Percentiles rank a stretch among this genome's conserved stretches.
Conservation (phyloP, 2,329 filamentous ascomycete species). For the Phyllachora maydis region DNA sequence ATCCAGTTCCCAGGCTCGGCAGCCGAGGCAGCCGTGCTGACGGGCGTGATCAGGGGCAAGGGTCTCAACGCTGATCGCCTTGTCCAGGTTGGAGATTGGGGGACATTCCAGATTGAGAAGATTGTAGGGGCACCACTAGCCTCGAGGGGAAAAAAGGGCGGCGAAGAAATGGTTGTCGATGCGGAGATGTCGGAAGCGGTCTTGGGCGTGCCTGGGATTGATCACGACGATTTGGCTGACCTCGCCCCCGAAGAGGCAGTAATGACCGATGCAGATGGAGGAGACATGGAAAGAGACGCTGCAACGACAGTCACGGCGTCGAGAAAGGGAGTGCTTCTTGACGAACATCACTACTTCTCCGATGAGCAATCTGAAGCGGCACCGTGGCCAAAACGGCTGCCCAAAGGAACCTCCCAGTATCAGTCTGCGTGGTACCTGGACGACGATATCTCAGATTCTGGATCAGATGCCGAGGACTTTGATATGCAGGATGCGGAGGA, state of each 20-base stretch:
- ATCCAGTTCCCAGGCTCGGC: slow-evolving; percentile 46
- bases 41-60: slow-evolving; percentile 69
- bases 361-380: slow-evolving; percentile 52
- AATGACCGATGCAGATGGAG: slow-evolving; percentile 53
- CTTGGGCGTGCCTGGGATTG: slow-evolving; percentile 52
- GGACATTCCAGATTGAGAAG: slow-evolving; percentile 78
- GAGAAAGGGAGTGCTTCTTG: slow-evolving; percentile 76
- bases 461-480: slow-evolving; percentile 59
- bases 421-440: slow-evolving; percentile 84
- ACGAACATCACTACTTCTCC: slow-evolving; percentile 96
- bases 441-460: slow-evolving; percentile 58
- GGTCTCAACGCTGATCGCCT: slow-evolving; percentile 78
- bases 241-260: slow-evolving; percentile 71
- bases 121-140: slow-evolving; percentile 59
- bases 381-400: slow-evolving; percentile 50
- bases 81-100: slow-evolving; percentile 84
- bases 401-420: slow-evolving; percentile 82
- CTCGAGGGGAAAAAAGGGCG: slow-evolving; percentile 34
- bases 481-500: slow-evolving; percentile 37
- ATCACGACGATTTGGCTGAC: slow-evolving; percentile 65
- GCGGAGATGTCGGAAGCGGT: slow-evolving; percentile 29
- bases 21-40: slow-evolving; percentile 49
- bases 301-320: slow-evolving; percentile 22
- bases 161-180: slow-evolving; percentile 49
- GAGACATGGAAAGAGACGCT: slow-evolving; percentile 17